Evolutionary conservation across 176 grass and related monocot species (phyloP), one percentile per base, ranked within the genome.

Genomic region (Ananas comosus): DNA sequence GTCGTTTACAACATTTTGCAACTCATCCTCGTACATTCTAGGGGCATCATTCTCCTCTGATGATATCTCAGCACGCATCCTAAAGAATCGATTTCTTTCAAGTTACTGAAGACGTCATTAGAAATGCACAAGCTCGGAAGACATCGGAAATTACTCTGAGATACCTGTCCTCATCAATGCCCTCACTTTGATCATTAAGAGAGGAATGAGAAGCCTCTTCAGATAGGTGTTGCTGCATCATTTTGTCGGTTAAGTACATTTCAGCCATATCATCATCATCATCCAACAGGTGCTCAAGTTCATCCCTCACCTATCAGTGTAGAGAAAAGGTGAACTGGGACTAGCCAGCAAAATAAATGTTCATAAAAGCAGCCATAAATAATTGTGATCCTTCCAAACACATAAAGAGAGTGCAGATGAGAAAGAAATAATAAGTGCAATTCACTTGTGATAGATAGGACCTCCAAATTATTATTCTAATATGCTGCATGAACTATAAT

Each of bases 261-360:
- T 71, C 77, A 11, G 80, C 86, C 90, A 93, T 93, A 73, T 86
- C 90, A 50, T 80, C 70, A 29, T 80, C 90, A 51, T 93, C 86
- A 17, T 89, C 90, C 3, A 93, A 80, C 56, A 93, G 68, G 64
- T 89, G 86, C 51, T 93, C 90, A 0, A 93, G 80, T 67, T 93
- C 90, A 66, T 93, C 86, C 67, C 86, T 93, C 10, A 84, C 83
- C 90, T 93, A 82, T 52, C 57, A 49, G 24, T n/a, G 24, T n/a
- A 9, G 22, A 53, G 2, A 28, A 27, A 27, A 18, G 22, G 12
- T 16, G 11, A 64, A n/a, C 61, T n/a, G 19, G 25, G 12, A 12
- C 19, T 65, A 11, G 19, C 25, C 52, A 5, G 16, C 52, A 56
- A 56, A 56, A 56, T n/a, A 53, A 22, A 53, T 25, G 19, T 2